Conservation (phyloP, 192 early-diverging fungal species). For the Podila clonocystis region DNA sequence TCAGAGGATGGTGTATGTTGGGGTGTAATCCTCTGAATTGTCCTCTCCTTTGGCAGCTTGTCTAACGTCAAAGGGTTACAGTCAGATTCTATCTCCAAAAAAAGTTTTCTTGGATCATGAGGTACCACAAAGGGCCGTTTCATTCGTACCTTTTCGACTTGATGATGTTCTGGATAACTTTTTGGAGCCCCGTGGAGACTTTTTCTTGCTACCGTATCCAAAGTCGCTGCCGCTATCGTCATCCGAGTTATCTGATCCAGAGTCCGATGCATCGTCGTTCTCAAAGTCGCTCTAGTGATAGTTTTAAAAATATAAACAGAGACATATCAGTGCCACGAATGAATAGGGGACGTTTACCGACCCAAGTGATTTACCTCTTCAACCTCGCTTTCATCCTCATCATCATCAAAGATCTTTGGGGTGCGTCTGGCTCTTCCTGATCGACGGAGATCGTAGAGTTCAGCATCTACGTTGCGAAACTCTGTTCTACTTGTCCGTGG, state of each 20-base stretch:
- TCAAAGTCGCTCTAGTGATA: slow-evolving; percentile 48
- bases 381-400: slow-evolving; percentile 31
- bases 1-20: slow-evolving; percentile 33
- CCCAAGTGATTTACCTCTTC: neutral
- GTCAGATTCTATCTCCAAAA: too few species aligned
- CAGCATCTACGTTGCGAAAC: slow-evolving; percentile 60
- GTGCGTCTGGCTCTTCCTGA: slow-evolving; percentile 60
- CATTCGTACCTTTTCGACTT: slow-evolving; percentile 31
- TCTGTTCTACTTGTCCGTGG: slow-evolving; percentile 52
- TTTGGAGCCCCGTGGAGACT: slow-evolving; percentile 52
- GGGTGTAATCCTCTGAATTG: slow-evolving; percentile 23
- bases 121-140: neutral
- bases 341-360: too few species aligned
- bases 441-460: slow-evolving; percentile 71
- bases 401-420: slow-evolving; percentile 50
- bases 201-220: slow-evolving; percentile 42
- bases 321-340: too few species aligned
- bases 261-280: slow-evolving; percentile 38
- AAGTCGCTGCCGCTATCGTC: slow-evolving; percentile 58
- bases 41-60: slow-evolving; percentile 19
- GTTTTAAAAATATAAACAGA: neutral
- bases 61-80: slow-evolving; percentile 4
- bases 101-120: neutral
- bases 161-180: slow-evolving; percentile 49
- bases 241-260: slow-evolving; percentile 34